Percentiles rank a stretch among this genome's conserved stretches.
Evolutionary conservation across 345 rosid genomes (phyloP).

Genomic region (Murraya paniculata): DNA sequence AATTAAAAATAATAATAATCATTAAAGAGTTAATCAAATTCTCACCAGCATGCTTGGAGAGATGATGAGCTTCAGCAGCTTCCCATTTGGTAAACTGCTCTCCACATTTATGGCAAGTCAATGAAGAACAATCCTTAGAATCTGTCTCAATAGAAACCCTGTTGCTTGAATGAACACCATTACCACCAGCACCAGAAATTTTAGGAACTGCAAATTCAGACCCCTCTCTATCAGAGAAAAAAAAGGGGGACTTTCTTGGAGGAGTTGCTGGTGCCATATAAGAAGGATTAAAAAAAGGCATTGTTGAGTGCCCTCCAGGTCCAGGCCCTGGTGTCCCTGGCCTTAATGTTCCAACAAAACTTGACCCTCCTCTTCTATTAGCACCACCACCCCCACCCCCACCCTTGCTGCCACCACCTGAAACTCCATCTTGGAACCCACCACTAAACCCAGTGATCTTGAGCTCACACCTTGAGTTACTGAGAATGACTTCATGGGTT

Average conservation of each 20-base stretch:
- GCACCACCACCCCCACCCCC: slow-evolving; percentile 22
- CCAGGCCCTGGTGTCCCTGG: slow-evolving; percentile 94
- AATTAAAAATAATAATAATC: neutral
- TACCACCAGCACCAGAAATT: slow-evolving; percentile 25
- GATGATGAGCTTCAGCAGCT: slow-evolving; percentile 96
- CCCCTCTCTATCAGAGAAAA: slow-evolving; percentile 51
- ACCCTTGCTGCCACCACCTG: slow-evolving; percentile 12
- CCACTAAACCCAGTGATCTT: slow-evolving; percentile 86
- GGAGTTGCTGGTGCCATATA: slow-evolving; percentile 47
- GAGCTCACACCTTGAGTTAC: slow-evolving; percentile 92
- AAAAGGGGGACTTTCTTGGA: slow-evolving; percentile 53
- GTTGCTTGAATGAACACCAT: slow-evolving; percentile 39
- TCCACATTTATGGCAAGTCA: slow-evolving; percentile 96
- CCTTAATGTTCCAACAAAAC: slow-evolving; percentile 74
- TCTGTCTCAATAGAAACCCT: slow-evolving; percentile 65
- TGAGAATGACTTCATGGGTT: slow-evolving; percentile 88
- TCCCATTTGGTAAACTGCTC: slow-evolving; percentile 89
- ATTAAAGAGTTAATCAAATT: neutral
- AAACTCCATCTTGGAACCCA: slow-evolving; percentile 52
- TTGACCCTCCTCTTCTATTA: slow-evolving; percentile 41
- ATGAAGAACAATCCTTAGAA: slow-evolving; percentile 46
- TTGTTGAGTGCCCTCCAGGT: slow-evolving; percentile 55
- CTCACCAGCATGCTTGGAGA: slow-evolving; percentile 95
- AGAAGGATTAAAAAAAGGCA: slow-evolving; percentile 78
- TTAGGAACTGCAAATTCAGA: slow-evolving; percentile 38